Conservation (phyloP, 2,329 filamentous ascomycete species). For the Botrytis aclada region DNA sequence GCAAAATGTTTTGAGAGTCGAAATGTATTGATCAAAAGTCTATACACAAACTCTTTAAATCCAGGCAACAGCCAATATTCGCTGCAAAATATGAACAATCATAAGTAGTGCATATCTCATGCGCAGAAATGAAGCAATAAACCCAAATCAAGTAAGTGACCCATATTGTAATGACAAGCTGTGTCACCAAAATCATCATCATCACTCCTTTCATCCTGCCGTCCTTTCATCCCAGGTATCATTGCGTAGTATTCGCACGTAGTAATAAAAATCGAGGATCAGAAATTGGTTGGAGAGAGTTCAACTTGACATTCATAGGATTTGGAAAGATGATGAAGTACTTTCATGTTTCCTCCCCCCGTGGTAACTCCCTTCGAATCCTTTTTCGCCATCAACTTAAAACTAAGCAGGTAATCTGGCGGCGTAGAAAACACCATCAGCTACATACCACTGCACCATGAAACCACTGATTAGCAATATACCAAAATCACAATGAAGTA, state of each 20-base stretch:
- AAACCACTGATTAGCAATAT: background rate
- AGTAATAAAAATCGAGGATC: background rate
- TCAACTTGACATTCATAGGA: background rate
- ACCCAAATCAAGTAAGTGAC: background rate
- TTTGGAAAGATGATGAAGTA: background rate
- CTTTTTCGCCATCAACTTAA: background rate
- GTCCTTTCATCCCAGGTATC: background rate
- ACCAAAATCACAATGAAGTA: background rate
- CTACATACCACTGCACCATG: constrained; percentile 53
- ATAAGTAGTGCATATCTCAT: background rate
- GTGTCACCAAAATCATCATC: background rate
- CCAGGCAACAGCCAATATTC: background rate
- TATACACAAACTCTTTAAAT: background rate
- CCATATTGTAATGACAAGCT: background rate
- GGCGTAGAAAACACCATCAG: constrained; percentile 59
- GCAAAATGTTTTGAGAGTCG: background rate
- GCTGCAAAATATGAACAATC: background rate
- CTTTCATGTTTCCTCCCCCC: background rate
- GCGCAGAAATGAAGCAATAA: background rate
- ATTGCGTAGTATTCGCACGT: background rate
- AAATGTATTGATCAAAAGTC: background rate
- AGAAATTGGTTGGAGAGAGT: background rate
- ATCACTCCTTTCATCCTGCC: background rate
- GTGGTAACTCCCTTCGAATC: background rate
- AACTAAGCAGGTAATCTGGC: constrained; percentile 46